Evolutionary conservation across 1,139 yeast genomes (phyloP).

Genomic region (Magnusiomyces fungicola): DNA sequence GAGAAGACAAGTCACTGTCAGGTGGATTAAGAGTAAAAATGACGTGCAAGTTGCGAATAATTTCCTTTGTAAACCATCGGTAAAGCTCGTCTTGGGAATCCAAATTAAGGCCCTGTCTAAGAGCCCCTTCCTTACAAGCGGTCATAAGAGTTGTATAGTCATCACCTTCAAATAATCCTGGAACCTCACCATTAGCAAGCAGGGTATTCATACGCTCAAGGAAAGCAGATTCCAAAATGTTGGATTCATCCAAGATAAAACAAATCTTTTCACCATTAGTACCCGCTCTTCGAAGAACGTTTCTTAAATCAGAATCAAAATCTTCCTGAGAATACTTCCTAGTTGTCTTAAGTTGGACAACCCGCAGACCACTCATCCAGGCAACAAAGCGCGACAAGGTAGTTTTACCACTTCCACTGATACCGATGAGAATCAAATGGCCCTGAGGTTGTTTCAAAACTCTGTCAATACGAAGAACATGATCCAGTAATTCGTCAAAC

Average conservation of each 20-base stretch:
- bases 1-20: slow-evolving; percentile 34
- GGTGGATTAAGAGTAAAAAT: slow-evolving; percentile 69
- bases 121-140: slow-evolving; percentile 53
- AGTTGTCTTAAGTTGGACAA: slow-evolving; percentile 53
- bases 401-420: slow-evolving; percentile 76
- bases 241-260: slow-evolving; percentile 74
- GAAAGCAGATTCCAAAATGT: slow-evolving; percentile 68
- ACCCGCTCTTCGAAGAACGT: slow-evolving; percentile 44
- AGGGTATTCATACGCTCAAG: slow-evolving; percentile 88
- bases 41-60: slow-evolving; percentile 71
- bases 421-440: slow-evolving; percentile 82
- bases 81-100: slow-evolving; percentile 70
- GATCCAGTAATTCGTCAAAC: slow-evolving; percentile 67
- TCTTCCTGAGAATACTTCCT: slow-evolving; percentile 50
- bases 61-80: slow-evolving; percentile 63
- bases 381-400: slow-evolving; percentile 75
- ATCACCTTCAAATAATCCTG: slow-evolving; percentile 81
- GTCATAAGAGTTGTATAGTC: slow-evolving; percentile 50
- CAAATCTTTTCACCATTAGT: slow-evolving; percentile 58
- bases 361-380: slow-evolving; percentile 79
- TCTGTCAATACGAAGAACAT: slow-evolving; percentile 71
- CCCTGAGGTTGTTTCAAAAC: slow-evolving; percentile 84
- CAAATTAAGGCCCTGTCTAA: slow-evolving; percentile 52
- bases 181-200: slow-evolving; percentile 86
- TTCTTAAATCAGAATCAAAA: slow-evolving; percentile 60